Evolutionary conservation across 1,139 yeast species (phyloP).

Genomic region (Pneumocystis carinii): DNA sequence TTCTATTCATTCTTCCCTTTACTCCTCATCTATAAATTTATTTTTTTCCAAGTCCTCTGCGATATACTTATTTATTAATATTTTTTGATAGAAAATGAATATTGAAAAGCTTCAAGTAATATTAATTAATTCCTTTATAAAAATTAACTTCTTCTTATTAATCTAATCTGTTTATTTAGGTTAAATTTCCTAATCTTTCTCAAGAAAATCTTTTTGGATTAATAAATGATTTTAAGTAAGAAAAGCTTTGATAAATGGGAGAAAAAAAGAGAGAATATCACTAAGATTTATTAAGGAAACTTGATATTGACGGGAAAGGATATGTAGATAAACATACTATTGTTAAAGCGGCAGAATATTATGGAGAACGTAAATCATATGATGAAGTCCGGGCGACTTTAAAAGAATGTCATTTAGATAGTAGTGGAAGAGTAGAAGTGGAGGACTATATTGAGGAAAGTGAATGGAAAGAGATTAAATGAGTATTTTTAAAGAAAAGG

Average conservation of each 20-base stretch:
- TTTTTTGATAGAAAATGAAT: not conserved
- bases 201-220: conserved; percentile 77
- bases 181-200: conserved; percentile 68
- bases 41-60: conserved; percentile 6
- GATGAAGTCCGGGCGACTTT: conserved; percentile 90
- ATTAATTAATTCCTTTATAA: too few species aligned
- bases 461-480: too few species aligned
- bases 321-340: conserved; percentile 86
- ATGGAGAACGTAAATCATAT: conserved; percentile 59
- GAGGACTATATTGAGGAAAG: conserved; percentile 75
- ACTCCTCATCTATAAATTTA: too few species aligned
- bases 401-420: conserved; percentile 81
- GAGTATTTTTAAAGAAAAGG: not conserved
- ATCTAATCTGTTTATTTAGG: conserved; percentile 25
- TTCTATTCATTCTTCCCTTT: too few species aligned
- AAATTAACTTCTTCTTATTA: not conserved
- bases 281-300: conserved; percentile 32
- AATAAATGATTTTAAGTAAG: conserved; percentile 54
- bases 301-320: conserved; percentile 88
- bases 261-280: not conserved
- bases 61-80: not conserved
- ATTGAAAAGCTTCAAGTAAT: not conserved
- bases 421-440: conserved; percentile 90
- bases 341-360: conserved; percentile 63
- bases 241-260: not conserved